Base-by-base conservation (phyloP, 1,139 yeast genomes). In the Blastobotrys serpentis region DNA sequence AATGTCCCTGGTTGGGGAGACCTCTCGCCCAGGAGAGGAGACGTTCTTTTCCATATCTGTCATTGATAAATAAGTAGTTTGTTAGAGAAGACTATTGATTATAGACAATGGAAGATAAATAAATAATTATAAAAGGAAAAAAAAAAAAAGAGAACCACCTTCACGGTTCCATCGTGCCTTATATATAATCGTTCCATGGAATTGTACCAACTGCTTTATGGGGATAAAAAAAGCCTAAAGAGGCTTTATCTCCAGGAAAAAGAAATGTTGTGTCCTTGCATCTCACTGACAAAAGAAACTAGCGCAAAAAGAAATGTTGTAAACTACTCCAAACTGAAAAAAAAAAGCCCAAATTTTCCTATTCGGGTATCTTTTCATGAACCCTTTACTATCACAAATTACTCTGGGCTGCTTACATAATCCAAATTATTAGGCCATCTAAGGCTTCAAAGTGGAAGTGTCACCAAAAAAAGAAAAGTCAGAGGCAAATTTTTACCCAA, bases 1-100 rank as follows among this genome's bases (percentile, higher is more conserved):
- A 10, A n/a, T 4, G 38, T 33, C 38, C 38, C 38, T 18, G 18
- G 17, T 17, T 7, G 38, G 38, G 21, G 38, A 33, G 18, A 33
- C 38, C 21, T 33, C 38, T 23, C 26, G 6, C 10, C 26, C 21
- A 18, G 38, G 21, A 6, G 13, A 5, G 17, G 38, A 33, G 38
- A 13, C 10, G 26, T 10, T 23, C 10, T 23, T 23, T 23, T 23
- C 26, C 26, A 23, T 23, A 23, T 23, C 26, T 6, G 38, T 14
- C 38, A 33, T 33, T n/a, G n/a, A n/a, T n/a, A n/a, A n/a, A n/a
- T n/a, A n/a, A n/a, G n/a, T n/a, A n/a, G n/a, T n/a, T n/a, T n/a
- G n/a, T n/a, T n/a, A n/a, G n/a, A n/a, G n/a, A n/a, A n/a, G n/a
- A n/a, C n/a, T n/a, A n/a, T n/a, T n/a, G n/a, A n/a, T n/a, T n/a